phyloP scores from a whole-genome alignment of 495 filamentous ascomycete species.

The Xylaria longipes region DNA sequence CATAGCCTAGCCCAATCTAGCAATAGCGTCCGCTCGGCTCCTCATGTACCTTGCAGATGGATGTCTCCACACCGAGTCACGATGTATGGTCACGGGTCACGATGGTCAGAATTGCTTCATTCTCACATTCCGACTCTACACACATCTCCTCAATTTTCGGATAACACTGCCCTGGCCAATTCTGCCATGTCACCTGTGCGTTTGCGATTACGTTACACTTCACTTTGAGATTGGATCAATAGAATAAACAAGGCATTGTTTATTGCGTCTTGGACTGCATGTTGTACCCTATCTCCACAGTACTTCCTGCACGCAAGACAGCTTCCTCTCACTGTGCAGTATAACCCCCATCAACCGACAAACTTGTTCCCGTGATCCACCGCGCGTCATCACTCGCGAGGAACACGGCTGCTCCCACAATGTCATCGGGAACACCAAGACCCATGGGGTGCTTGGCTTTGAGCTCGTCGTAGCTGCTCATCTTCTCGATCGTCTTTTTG shows the following conservation, averaged over 20 bases:
- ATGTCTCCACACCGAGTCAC: background rate
- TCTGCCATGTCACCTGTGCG: background rate
- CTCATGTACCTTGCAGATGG: background rate
- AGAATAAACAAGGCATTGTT: background rate
- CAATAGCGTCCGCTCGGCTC: background rate
- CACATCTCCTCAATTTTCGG: background rate
- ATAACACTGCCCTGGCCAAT: background rate
- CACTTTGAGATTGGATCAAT: background rate
- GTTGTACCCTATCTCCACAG: background rate
- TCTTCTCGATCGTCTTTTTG: slow-evolving; percentile 14
- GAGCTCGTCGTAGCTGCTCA: slow-evolving; percentile 23
- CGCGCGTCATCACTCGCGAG: slow-evolving; percentile 57
- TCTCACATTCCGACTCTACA: background rate
- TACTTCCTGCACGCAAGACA: background rate
- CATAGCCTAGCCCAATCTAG: background rate
- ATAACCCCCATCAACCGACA: slow-evolving; percentile 62
- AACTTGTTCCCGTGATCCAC: slow-evolving; percentile 54
- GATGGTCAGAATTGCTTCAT: slow-evolving; percentile 7
- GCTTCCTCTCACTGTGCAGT: slow-evolving; percentile 36
- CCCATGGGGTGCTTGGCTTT: slow-evolving; percentile 45
- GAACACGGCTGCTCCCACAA: slow-evolving; percentile 58
- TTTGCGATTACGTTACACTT: background rate
- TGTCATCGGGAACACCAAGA: slow-evolving; percentile 52
- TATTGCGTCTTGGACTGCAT: background rate
- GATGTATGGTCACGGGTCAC: slow-evolving; percentile 7